Conservation (phyloP, 352 stramenopile genomes). For the Phytophthora meadii region DNA sequence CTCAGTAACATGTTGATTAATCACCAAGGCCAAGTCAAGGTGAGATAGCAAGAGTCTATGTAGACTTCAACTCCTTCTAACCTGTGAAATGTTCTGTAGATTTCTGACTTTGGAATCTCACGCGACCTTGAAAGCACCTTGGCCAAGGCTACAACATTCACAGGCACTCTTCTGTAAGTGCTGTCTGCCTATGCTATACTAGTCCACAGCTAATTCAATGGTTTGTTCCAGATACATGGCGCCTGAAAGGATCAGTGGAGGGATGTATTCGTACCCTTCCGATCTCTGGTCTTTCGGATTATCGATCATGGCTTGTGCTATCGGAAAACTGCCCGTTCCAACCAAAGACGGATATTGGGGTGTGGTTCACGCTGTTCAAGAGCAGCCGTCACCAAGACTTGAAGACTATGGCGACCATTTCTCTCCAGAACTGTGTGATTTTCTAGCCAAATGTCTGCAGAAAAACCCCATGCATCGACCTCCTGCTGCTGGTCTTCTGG, state of each 20-base stretch:
- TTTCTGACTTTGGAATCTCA: slow-evolving; percentile 89
- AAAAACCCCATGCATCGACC: slow-evolving; percentile 80
- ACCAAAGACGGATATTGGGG: slow-evolving; percentile 90
- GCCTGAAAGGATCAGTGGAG: slow-evolving; percentile 92
- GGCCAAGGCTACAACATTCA: slow-evolving; percentile 91
- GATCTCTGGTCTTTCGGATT: slow-evolving; percentile 88
- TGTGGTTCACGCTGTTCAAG: slow-evolving; percentile 86
- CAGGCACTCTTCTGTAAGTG: slow-evolving; percentile 88
- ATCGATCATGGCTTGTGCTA: slow-evolving; percentile 85
- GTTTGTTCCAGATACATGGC: slow-evolving; percentile 85
- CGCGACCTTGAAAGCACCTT: slow-evolving; percentile 83
- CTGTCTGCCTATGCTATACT: neutral
- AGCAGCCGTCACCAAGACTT: slow-evolving; percentile 75
- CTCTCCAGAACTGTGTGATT: slow-evolving; percentile 76
- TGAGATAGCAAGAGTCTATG: slow-evolving; percentile 12
- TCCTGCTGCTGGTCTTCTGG: slow-evolving; percentile 54
- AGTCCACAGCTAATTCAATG: neutral
- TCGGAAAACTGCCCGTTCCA: slow-evolving; percentile 87
- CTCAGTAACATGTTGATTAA: slow-evolving; percentile 96
- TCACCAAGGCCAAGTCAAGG: slow-evolving; percentile 75
- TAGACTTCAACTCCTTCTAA: neutral
- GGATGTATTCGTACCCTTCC: slow-evolving; percentile 88
- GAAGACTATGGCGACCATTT: slow-evolving; percentile 70
- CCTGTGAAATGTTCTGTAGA: slow-evolving; percentile 31
- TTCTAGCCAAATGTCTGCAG: slow-evolving; percentile 79